Evolutionary conservation across 176 grass and related monocot genomes (phyloP).

Genomic region (maize (Zea mays)): DNA sequence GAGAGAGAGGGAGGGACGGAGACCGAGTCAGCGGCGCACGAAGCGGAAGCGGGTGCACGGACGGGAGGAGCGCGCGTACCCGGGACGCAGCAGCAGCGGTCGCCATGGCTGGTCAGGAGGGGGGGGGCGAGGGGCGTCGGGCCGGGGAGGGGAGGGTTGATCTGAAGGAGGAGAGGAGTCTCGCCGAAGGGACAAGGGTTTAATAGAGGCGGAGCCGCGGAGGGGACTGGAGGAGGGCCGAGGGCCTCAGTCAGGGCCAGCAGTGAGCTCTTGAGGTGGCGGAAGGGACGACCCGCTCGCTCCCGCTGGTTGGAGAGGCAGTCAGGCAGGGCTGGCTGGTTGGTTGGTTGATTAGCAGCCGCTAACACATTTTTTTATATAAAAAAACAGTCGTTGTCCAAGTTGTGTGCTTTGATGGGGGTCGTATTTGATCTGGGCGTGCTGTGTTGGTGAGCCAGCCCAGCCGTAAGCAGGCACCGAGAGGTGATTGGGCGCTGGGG

Average conservation of each 20-base stretch:
- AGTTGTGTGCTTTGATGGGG: background rate
- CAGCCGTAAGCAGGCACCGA: background rate
- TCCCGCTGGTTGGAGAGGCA: background rate
- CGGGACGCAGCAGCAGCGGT: slow-evolving; percentile 34
- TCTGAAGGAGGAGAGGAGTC: background rate
- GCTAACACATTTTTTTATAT: background rate
- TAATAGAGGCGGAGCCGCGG: slow-evolving; percentile 32
- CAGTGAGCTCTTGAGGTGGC: slow-evolving; percentile 48
- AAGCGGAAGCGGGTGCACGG: background rate
- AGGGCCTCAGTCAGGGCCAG: no score
- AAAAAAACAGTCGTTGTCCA: background rate
- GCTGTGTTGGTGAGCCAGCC: background rate
- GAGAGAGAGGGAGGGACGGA: background rate
- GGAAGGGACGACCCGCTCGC: slow-evolving; percentile 46
- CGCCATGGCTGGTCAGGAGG: slow-evolving; percentile 31
- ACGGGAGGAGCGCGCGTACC: background rate
- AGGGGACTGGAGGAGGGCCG: no score
- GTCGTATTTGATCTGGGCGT: background rate
- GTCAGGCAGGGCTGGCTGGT: background rate
- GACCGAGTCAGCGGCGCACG: background rate
- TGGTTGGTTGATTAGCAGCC: background rate
- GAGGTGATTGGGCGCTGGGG: slow-evolving; percentile 23
- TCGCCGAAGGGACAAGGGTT: slow-evolving; percentile 29
- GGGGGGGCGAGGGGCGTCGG: background rate
- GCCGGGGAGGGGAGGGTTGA: slow-evolving; percentile 12